Percentiles rank a stretch among this genome's conserved stretches.
Evolutionary conservation across 2,329 filamentous ascomycete species (phyloP).

Genomic region (Aspergillus hortae): DNA sequence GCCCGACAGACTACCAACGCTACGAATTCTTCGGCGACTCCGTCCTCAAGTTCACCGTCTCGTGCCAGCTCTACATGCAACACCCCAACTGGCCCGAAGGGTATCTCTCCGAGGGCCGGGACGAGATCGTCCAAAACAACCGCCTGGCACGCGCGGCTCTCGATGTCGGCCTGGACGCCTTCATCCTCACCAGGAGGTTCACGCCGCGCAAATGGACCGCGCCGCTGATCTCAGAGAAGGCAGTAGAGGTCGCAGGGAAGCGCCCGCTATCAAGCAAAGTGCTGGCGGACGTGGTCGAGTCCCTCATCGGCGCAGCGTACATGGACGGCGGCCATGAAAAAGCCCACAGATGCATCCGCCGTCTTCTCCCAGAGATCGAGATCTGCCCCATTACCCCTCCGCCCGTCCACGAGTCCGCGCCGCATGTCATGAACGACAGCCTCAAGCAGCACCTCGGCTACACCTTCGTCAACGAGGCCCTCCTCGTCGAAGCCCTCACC

Average conservation of each 20-base stretch:
- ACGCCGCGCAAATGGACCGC: conserved; percentile 71
- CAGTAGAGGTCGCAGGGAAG: conserved; percentile 14
- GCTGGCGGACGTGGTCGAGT: conserved; percentile 83
- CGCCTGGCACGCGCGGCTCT: conserved; percentile 65
- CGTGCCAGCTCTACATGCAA: conserved; percentile 60
- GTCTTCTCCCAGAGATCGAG: conserved; percentile 60
- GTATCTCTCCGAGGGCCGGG: conserved; percentile 66
- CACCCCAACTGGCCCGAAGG: conserved; percentile 71
- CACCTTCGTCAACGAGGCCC: conserved; percentile 61
- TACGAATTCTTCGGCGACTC: conserved; percentile 86
- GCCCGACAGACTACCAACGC: conserved; percentile 69
- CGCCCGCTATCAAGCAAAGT: conserved; percentile 67
- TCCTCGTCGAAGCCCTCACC: conserved; percentile 77
- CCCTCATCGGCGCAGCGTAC: conserved; percentile 74
- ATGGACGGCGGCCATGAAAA: conserved; percentile 64
- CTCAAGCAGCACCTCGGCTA: conserved; percentile 56
- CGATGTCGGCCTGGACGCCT: conserved; percentile 64
- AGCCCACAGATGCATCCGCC: conserved; percentile 60
- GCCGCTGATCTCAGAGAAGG: conserved; percentile 50
- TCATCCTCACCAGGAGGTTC: conserved; percentile 67
- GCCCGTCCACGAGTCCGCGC: not conserved
- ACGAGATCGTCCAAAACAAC: conserved; percentile 69
- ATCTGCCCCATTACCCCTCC: conserved; percentile 1
- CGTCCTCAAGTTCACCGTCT: conserved; percentile 71
- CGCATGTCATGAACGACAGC: conserved; percentile 13